Conservation (phyloP, 495 filamentous ascomycete species). For the Zalerion maritima region DNA sequence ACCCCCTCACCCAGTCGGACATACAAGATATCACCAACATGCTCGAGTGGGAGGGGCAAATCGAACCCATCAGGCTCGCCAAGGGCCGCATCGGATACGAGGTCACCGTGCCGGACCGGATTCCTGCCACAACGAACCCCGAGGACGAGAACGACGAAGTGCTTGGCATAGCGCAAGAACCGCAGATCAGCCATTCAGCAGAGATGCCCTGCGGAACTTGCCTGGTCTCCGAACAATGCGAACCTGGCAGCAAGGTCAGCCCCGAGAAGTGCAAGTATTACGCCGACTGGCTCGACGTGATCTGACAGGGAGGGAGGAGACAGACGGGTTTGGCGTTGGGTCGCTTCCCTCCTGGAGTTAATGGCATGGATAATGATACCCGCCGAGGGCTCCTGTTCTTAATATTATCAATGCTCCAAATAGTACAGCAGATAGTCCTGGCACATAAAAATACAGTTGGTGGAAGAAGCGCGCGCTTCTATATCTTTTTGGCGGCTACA, state of each 20-base stretch:
- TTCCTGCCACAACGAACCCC: slow-evolving; percentile 22
- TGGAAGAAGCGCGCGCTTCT: too few species aligned
- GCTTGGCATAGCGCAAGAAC: slow-evolving; percentile 20
- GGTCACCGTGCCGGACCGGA: slow-evolving; percentile 31
- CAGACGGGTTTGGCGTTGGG: too few species aligned
- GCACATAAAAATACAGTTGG: too few species aligned
- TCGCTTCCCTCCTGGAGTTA: too few species aligned
- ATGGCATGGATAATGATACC: not conserved
- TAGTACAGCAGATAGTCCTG: too few species aligned
- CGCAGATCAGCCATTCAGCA: slow-evolving; percentile 48
- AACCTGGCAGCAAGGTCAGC: slow-evolving; percentile 74
- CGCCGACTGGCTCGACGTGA: slow-evolving; percentile 51
- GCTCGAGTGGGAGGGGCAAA: slow-evolving; percentile 67
- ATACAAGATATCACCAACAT: slow-evolving; percentile 71
- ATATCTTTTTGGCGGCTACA: too few species aligned
- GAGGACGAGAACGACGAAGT: slow-evolving; percentile 26
- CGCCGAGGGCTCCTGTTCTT: not conserved
- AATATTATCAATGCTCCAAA: not conserved
- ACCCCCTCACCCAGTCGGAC: slow-evolving; percentile 50
- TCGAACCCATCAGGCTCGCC: slow-evolving; percentile 40
- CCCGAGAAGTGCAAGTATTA: slow-evolving; percentile 88
- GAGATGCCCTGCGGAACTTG: slow-evolving; percentile 84
- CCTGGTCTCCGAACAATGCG: slow-evolving; percentile 86
- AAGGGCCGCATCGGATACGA: slow-evolving; percentile 26
- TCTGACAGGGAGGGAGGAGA: too few species aligned